phyloP scores from a whole-genome alignment of 257 asterid species.

The Jacaranda mimosifolia region DNA sequence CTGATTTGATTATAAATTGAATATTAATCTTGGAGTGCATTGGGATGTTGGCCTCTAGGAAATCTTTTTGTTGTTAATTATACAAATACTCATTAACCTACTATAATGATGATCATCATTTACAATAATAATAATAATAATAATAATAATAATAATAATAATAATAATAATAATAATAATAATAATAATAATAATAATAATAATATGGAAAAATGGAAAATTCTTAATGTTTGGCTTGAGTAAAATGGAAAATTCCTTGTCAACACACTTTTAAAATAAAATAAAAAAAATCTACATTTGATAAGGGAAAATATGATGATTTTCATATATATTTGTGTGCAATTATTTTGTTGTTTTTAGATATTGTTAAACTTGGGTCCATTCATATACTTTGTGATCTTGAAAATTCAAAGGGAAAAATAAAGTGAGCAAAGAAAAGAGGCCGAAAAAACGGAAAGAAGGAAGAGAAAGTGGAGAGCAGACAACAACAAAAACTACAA shows the following conservation, averaged over 20 bases:
- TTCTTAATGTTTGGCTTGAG: no score
- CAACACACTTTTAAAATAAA: background rate
- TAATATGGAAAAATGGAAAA: no score
- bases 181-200: no score
- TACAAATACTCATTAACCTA: constrained; percentile 12
- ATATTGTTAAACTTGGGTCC: constrained; percentile 1
- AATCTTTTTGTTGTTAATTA: constrained; percentile 14
- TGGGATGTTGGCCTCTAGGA: constrained; percentile 30
- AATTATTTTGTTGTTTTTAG: background rate
- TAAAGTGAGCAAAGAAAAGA: constrained; percentile 27
- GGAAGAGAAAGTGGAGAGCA: constrained; percentile 10
- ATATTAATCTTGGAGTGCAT: constrained; percentile 25
- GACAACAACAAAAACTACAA: background rate
- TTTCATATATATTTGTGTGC: background rate
- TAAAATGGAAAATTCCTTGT: background rate
- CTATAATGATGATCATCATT: constrained; percentile 13
- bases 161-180: no score
- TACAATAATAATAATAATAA: no score
- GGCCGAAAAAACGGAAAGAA: constrained; percentile 29
- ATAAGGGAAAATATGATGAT: background rate
- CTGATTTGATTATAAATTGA: constrained; percentile 13
- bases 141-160: no score
- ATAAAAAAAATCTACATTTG: background rate
- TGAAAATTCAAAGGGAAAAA: constrained; percentile 33
- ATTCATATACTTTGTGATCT: constrained; percentile 16